A percentile compares a stretch with the other conserved stretches of the same genome.
Conservation (phyloP, 1,284 basidiomycete species). For the Pholiota adiposa region DNA sequence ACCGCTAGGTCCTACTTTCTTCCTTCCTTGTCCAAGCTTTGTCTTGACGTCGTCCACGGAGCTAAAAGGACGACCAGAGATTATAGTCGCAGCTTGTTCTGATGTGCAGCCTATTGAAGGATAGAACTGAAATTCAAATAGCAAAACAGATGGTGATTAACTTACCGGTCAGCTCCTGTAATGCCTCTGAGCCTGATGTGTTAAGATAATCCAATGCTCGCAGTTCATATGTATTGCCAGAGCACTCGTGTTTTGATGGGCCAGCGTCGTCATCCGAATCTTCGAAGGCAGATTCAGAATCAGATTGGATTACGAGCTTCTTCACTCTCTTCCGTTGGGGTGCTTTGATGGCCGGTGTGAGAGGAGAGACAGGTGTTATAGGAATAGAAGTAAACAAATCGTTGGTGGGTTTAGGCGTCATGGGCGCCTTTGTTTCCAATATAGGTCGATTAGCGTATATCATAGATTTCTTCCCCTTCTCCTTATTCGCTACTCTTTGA, state of each 20-base stretch:
- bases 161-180: conserved; percentile 91
- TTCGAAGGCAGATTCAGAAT: conserved; percentile 57
- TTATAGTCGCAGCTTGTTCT: conserved; percentile 84
- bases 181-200: conserved; percentile 65
- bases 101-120: conserved; percentile 73
- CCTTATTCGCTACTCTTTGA: conserved; percentile 60
- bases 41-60: conserved; percentile 78
- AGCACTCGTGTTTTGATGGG: conserved; percentile 25
- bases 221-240: conserved; percentile 38
- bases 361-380: conserved; percentile 37
- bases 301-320: conserved; percentile 67
- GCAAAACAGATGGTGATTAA: neutral
- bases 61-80: conserved; percentile 81
- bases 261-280: conserved; percentile 43
- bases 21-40: conserved; percentile 82
- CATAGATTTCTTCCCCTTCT: conserved; percentile 76
- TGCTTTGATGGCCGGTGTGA: conserved; percentile 33
- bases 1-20: conserved; percentile 80
- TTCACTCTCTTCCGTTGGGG: conserved; percentile 55
- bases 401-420: conserved; percentile 50
- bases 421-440: conserved; percentile 46
- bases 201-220: conserved; percentile 90
- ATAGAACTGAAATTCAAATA: conserved; percentile 10
- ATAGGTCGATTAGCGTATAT: conserved; percentile 71
- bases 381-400: conserved; percentile 33